Evolutionary conservation across 1,284 basidiomycete species (phyloP).

Genomic region (Boletus calvinii): DNA sequence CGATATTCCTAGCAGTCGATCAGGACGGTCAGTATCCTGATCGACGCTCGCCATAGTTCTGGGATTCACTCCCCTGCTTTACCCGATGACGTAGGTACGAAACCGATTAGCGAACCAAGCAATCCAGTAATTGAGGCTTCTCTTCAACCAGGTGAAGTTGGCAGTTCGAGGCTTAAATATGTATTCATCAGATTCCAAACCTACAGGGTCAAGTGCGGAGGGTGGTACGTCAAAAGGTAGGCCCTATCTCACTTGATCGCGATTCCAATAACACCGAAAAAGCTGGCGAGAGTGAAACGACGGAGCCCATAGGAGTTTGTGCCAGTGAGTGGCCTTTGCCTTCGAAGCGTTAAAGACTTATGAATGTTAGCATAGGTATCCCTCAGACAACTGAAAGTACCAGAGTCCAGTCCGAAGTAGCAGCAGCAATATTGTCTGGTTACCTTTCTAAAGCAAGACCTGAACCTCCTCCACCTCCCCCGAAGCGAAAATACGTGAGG

Average conservation of each 20-base stretch:
- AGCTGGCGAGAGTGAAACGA: slow-evolving; percentile 6
- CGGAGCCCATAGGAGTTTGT: slow-evolving; percentile 12
- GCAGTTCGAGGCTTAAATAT: not conserved
- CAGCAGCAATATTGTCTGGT: slow-evolving; percentile 24
- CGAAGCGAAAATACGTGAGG: slow-evolving; percentile 12
- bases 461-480: slow-evolving; percentile 4
- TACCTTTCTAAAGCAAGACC: not conserved
- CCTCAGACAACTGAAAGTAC: slow-evolving; percentile 26
- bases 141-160: slow-evolving; percentile 16
- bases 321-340: slow-evolving; percentile 22
- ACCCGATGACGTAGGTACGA: slow-evolving; percentile 9
- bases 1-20: slow-evolving; percentile 15
- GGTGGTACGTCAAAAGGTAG: slow-evolving; percentile 13
- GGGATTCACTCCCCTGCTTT: not conserved
- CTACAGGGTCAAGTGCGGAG: not conserved
- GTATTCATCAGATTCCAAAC: slow-evolving; percentile 5
- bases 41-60: not conserved
- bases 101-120: not conserved
- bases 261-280: slow-evolving; percentile 15
- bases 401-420: slow-evolving; percentile 19
- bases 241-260: not conserved
- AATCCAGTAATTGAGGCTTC: not conserved
- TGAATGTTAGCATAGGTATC: slow-evolving; percentile 26
- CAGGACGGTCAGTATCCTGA: slow-evolving; percentile 12
- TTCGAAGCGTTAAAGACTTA: slow-evolving; percentile 18